phyloP scores from a whole-genome alignment of 495 filamentous ascomycete genomes.

The Rostrohypoxylon terebratum region DNA sequence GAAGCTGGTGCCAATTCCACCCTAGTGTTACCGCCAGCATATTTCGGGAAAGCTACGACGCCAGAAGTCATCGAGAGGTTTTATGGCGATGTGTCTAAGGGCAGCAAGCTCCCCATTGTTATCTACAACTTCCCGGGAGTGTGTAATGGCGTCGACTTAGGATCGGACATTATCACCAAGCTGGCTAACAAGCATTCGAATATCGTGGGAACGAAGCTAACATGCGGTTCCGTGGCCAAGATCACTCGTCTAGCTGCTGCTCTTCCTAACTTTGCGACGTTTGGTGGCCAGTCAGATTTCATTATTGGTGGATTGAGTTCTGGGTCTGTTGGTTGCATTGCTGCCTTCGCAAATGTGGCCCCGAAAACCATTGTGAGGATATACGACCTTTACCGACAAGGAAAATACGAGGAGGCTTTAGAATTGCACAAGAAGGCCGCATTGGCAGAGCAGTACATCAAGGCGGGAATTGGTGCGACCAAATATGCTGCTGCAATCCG shows the following conservation, averaged over 20 bases:
- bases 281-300: neutral
- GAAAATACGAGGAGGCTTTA: neutral
- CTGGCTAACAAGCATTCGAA: neutral
- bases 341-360: neutral
- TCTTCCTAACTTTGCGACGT: neutral
- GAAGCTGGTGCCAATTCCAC: neutral
- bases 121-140: conserved; percentile 31
- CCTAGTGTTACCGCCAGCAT: neutral
- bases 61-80: conserved; percentile 11
- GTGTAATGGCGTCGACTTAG: conserved; percentile 20
- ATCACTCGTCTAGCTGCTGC: neutral
- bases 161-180: conserved; percentile 13
- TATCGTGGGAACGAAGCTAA: conserved; percentile 1
- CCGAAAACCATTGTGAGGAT: neutral
- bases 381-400: neutral
- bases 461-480: neutral
- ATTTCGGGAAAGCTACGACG: neutral
- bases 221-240: neutral
- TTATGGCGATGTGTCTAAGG: conserved; percentile 25
- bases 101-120: conserved; percentile 17
- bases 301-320: neutral
- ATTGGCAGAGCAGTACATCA: neutral
- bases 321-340: neutral
- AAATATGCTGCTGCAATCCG: neutral
- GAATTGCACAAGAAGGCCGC: conserved; percentile 1